Base-by-base conservation (phyloP, 805 yeast species). In the Blastobotrys terrestris region DNA sequence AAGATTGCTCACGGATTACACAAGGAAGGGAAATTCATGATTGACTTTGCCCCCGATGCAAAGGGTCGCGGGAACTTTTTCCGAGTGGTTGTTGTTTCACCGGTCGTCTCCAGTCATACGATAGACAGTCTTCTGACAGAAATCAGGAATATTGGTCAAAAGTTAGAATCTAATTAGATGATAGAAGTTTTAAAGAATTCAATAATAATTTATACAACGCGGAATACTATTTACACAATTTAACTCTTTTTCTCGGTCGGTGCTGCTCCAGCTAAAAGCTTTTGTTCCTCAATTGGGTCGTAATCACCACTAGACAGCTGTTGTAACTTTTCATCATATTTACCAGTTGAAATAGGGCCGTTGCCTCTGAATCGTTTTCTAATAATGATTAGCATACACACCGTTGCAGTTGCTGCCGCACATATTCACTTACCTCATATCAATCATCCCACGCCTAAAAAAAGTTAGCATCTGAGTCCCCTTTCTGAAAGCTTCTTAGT, bases 281-380 rank as follows among this genome's bases (percentile, higher is more conserved):
- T 73, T 77, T 88, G 78, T 69, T 92, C 98, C 55, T 84, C 91
- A 46, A 75, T 72, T 0, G 97, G 82, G 64, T 91, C 84, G 64
- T 86, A 90, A 53, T 92, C 77, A 1, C 99, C 99, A 2, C 75
- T 69, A 1, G 89, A 81, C 54, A 92, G 72, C 55, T 87, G 84
- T 41, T 83, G 89, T 58, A 85, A 87, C 50, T 88, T 87, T 54
- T 88, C 92, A 62, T 91, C 97, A 68, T 86, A 92, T 64, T 85
- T 85, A 0, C 99, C 99, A 4, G 95, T 87, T 11, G 96, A 88
- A 44, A 87, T 71, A 0, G 97, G 90, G 0, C 95, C 99, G 64
- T 92, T 92, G 2, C 98, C 98, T 64, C 89, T 77, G 71, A 92
- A 87, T 59, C 99, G 78, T 67, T 89, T 91, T 2, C 35, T 26